A percentile compares a stretch with the other conserved stretches of the same genome.
Evolutionary conservation across 169 alveolate species (phyloP).

Genomic region (Plasmodium vinckei): DNA sequence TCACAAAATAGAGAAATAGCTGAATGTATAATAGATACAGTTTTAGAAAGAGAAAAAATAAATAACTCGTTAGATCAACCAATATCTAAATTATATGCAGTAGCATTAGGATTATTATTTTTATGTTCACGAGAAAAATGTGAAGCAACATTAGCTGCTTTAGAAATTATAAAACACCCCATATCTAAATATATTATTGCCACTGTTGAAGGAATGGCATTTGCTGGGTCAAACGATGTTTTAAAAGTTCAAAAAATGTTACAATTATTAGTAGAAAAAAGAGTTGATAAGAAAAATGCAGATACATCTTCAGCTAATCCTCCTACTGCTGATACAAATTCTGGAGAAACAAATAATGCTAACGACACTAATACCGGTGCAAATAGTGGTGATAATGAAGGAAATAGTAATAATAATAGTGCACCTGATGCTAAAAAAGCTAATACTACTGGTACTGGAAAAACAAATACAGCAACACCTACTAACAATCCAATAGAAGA

Average conservation of each 20-base stretch:
- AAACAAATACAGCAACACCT: conserved; percentile 1
- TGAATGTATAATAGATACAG: conserved; percentile 92
- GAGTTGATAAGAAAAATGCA: conserved; percentile 31
- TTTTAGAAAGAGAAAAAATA: conserved; percentile 88
- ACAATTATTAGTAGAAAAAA: conserved; percentile 91
- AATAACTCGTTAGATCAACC: conserved; percentile 45
- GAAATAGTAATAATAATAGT: conserved; percentile 32
- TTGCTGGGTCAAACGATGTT: conserved; percentile 99
- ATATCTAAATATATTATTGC: conserved; percentile 86
- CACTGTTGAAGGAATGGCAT: conserved; percentile 95
- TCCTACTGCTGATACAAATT: conserved; percentile 72
- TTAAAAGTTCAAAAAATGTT: conserved; percentile 95
- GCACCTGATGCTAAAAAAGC: conserved; percentile 22
- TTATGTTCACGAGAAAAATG: conserved; percentile 93
- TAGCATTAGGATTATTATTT: conserved; percentile 93
- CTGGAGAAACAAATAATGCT: conserved; percentile 15
- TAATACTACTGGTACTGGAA: conserved; percentile 18
- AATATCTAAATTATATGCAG: conserved; percentile 74
- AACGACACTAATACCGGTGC: conserved; percentile 43
- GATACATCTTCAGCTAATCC: conserved; percentile 23
- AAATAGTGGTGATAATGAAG: conserved; percentile 64
- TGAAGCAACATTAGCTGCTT: conserved; percentile 93
- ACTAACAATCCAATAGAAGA: conserved; percentile 82
- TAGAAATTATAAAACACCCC: conserved; percentile 86
- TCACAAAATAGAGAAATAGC: conserved; percentile 96